These are phyloP conservation scores for Coleophoma crateriformis DNA, from an alignment of 2,329 filamentous ascomycete species.

Conservation along the genomic window DNA sequence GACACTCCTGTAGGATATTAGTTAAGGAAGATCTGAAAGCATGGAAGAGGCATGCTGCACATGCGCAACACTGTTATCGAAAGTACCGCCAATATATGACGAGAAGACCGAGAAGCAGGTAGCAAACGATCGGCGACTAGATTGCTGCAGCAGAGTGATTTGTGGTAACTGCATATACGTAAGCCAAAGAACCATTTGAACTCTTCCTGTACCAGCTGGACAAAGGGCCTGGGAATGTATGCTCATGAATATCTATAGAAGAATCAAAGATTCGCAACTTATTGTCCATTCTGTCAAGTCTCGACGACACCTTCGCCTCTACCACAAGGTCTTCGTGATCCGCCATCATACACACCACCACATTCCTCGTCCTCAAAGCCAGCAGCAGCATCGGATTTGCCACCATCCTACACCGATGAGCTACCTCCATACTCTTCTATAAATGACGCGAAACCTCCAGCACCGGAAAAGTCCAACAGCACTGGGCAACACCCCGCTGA, in stretches of 20 bases:
- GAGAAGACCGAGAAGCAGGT: constrained; percentile 56
- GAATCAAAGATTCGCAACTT: constrained; percentile 28
- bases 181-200: constrained; percentile 18
- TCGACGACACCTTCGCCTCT: constrained; percentile 53
- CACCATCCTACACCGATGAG: constrained; percentile 33
- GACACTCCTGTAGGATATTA: too few species aligned
- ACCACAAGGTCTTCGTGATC: constrained; percentile 60
- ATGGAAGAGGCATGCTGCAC: constrained; percentile 54
- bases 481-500: constrained; percentile 31
- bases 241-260: constrained; percentile 9
- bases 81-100: constrained; percentile 44
- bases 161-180: constrained; percentile 66
- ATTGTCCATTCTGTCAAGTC: constrained; percentile 74
- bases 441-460: constrained; percentile 2
- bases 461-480: constrained; percentile 15
- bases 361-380: constrained; percentile 15
- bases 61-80: constrained; percentile 57
- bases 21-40: background rate
- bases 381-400: constrained; percentile 13
- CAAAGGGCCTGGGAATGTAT: too few species aligned
- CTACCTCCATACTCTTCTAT: constrained; percentile 18
- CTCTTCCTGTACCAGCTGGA: too few species aligned
- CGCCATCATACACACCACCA: constrained; percentile 54
- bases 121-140: constrained; percentile 53
- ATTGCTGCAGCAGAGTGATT: constrained; percentile 66